Evolutionary conservation across 2,329 filamentous ascomycete genomes (phyloP), one percentile per base, ranked within the genome.

Genomic region (Alternaria gansuensis): DNA sequence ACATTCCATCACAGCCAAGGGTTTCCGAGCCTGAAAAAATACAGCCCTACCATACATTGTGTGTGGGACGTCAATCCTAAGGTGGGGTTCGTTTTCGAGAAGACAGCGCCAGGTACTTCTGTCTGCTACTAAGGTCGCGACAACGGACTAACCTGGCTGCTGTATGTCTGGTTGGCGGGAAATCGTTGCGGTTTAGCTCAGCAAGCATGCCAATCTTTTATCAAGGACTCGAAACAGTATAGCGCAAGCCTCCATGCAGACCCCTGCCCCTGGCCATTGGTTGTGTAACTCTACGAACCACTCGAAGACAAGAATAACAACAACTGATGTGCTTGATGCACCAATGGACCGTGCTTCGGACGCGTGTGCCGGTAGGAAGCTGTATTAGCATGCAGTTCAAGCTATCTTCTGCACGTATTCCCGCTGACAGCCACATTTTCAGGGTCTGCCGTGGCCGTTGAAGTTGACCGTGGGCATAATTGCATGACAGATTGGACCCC

Each of bases 301-400:
- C 63, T 74, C 33, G 52, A 67, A 52, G 60, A 67, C 67, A 59
- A 72, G 71, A 75, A 76, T 75, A 74, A 72, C 71, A 64, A 62
- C 60, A 61, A 51, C 59, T 62, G 59, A 51, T 66, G 68, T 63
- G 68, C 69, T 66, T 71, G 62, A 64, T 58, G 63, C 67, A 64
- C 54, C 52, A 53, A 44, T 64, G 63, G 63, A 56, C 66, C 61
- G 61, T 69, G 63, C 68, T 52, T 62, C 68, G 66, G 66, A 69
- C 65, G 64, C 59, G 60, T 61, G 64, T 59, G 68, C 68, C 68
- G 66, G 60, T 62, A 65, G 63, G 54, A 56, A 53, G 52, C 59
- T 60, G 60, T 43, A 50, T 33, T 52, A 55, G 51, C 52, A 57
- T 55, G 59, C 59, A 48, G 23, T 51, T 62, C 58, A 57, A 51